Evolutionary conservation across 495 filamentous ascomycete species (phyloP), one percentile per base, ranked within the genome.

Genomic region (Aspergillus haitiensis): DNA sequence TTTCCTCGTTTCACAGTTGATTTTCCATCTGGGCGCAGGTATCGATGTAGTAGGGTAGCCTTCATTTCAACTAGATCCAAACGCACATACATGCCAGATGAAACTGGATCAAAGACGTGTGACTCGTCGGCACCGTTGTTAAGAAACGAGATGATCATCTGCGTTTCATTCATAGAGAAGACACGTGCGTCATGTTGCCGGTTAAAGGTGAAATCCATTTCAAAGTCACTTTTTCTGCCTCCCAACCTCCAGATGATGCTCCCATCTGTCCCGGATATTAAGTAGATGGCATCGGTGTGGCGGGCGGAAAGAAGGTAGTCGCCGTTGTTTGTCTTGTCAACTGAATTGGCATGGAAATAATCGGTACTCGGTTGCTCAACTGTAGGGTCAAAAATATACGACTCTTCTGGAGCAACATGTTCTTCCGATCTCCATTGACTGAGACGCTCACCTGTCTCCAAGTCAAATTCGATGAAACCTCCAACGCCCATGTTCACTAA

Each of bases 301-400:
- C 82, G 75, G 8, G 77, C 72, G 0, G 81, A 83, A 33, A 84
- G 67, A 0, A 84, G 64, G 58, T 82, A 84, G 63, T 82, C 75
- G 1, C 81, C 80, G 7, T 63, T 39, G 6, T 7, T 42, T 46
- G 63, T 60, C 46, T 71, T 71, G 42, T 71, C 69, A 3, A 71
- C 53, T 6, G 57, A 60, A 42, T 71, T 71, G 27, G 63, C 60
- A 52, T 71, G 69, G 47, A 73, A 63, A 56, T 55, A 70, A 46
- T 77, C 70, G 77, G 33, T 13, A 12, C 46, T 32, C 15, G n/a
- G 18, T 48, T 56, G 10, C 36, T 39, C 15, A 31, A 12, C 10
- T 56, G 52, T 18, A 45, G 35, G 2, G 35, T 50, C 34, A 52
- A 52, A 33, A 34, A 57, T 33, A 35, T 56, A 54, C 42, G 58